Percentiles rank a stretch among this genome's conserved stretches.
phyloP scores from a whole-genome alignment of 140 eudicot species.

The Stevia rebaudiana region DNA sequence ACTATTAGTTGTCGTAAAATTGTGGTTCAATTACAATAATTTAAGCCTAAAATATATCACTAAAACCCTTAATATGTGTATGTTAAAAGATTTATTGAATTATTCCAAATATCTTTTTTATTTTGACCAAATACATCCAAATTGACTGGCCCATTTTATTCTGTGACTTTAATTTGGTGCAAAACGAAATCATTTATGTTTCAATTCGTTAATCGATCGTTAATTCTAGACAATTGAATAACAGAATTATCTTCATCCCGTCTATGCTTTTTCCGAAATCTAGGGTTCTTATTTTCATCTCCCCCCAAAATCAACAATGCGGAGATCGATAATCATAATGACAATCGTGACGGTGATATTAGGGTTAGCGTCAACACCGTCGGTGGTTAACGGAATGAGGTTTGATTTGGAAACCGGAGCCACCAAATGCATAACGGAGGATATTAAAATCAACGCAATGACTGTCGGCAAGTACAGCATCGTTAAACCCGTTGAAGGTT shows the following conservation, averaged over 20 bases:
- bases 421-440: conserved; percentile 71
- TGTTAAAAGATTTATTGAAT: no score
- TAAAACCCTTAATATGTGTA: no score
- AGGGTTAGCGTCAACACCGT: conserved; percentile 10
- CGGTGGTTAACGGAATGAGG: conserved; percentile 39
- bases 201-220: conserved; percentile 18
- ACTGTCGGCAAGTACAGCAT: conserved; percentile 63
- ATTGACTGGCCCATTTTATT: not conserved
- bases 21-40: no score
- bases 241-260: not conserved
- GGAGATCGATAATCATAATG: conserved; percentile 20
- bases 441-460: conserved; percentile 57
- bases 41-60: no score
- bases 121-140: not conserved
- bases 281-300: conserved; percentile 11
- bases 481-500: conserved; percentile 42
- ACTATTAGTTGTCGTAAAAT: no score
- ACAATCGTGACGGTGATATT: not conserved
- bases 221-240: not conserved
- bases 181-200: not conserved
- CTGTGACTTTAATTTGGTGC: not conserved
- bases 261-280: conserved; percentile 9
- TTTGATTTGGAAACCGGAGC: conserved; percentile 59
- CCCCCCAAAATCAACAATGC: conserved; percentile 24
- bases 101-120: no score